Percentiles rank a stretch among this genome's conserved stretches.
phyloP scores from a whole-genome alignment of 148 eudicot genomes.

The Silene uniflora region DNA sequence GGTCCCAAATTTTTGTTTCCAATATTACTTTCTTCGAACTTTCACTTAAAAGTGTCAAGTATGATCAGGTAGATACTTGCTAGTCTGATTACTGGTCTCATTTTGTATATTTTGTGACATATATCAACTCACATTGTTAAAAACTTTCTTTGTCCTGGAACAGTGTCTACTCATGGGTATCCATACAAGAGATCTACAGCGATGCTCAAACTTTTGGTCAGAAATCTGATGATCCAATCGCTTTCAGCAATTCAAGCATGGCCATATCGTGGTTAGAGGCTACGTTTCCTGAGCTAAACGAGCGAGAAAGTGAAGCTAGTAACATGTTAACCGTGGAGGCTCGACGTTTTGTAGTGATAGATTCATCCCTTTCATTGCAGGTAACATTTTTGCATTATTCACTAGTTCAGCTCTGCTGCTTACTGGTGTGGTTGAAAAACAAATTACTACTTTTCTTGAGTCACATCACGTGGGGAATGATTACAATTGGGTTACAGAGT shows the following conservation, averaged over 20 bases:
- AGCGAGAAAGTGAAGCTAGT: conserved; percentile 46
- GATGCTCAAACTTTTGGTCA: conserved; percentile 82
- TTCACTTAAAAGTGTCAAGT: background rate
- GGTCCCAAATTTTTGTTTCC: background rate
- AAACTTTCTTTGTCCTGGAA: conserved; percentile 5
- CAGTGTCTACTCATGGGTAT: conserved; percentile 77
- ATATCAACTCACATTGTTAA: conserved; percentile 6
- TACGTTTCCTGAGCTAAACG: conserved; percentile 75
- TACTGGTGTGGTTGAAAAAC: background rate
- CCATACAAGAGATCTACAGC: conserved; percentile 67
- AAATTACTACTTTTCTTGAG: no score
- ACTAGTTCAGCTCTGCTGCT: background rate
- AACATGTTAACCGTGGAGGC: conserved; percentile 54
- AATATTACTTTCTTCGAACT: background rate
- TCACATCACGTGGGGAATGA: no score
- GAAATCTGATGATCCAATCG: conserved; percentile 56
- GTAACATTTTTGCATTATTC: conserved; percentile 31
- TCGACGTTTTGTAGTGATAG: conserved; percentile 64
- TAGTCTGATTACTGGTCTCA: background rate
- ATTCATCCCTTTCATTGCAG: conserved; percentile 81
- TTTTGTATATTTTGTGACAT: background rate
- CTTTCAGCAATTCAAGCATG: conserved; percentile 59
- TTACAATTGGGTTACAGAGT: no score
- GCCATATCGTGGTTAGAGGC: conserved; percentile 96
- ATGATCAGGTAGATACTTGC: background rate